These are phyloP conservation scores for Simmondsia chinensis DNA, from an alignment of 148 eudicot species.

Conservation along the genomic window DNA sequence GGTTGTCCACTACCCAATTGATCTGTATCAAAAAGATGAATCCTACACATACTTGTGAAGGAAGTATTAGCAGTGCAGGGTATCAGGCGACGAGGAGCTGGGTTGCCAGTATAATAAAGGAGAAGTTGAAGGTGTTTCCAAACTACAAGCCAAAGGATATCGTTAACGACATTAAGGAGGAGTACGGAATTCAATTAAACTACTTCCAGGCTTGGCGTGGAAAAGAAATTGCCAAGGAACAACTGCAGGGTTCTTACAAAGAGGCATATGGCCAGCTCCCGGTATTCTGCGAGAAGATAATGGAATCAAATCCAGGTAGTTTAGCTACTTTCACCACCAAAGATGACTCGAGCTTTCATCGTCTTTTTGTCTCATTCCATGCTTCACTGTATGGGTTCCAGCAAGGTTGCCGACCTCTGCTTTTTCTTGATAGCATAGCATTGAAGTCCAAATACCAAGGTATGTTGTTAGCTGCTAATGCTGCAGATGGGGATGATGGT, in stretches of 20 bases:
- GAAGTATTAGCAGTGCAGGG: conserved; percentile 49
- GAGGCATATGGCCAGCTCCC: conserved; percentile 88
- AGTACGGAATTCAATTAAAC: conserved; percentile 81
- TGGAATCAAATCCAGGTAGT: conserved; percentile 97
- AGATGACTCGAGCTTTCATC: conserved; percentile 84
- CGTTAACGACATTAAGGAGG: conserved; percentile 77
- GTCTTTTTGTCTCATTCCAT: conserved; percentile 82
- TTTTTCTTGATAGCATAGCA: conserved; percentile 74
- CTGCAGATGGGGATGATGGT: conserved; percentile 86
- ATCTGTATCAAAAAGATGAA: conserved; percentile 94
- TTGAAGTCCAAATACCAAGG: conserved; percentile 94
- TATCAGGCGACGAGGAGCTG: conserved; percentile 91
- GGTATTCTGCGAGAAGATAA: conserved; percentile 65
- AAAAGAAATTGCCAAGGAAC: conserved; percentile 94
- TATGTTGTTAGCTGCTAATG: conserved; percentile 76
- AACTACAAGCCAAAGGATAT: conserved; percentile 96
- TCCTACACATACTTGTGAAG: conserved; percentile 79
- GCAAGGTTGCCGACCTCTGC: conserved; percentile 84
- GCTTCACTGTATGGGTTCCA: conserved; percentile 76
- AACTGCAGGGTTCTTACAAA: conserved; percentile 94
- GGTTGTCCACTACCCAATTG: conserved; percentile 77
- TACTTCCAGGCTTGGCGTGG: conserved; percentile 98
- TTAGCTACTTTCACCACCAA: conserved; percentile 87
- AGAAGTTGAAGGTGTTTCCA: conserved; percentile 65
- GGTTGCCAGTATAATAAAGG: conserved; percentile 92